Conservation (phyloP, 495 filamentous ascomycete species). For the Talaromyces trachyspermus region DNA sequence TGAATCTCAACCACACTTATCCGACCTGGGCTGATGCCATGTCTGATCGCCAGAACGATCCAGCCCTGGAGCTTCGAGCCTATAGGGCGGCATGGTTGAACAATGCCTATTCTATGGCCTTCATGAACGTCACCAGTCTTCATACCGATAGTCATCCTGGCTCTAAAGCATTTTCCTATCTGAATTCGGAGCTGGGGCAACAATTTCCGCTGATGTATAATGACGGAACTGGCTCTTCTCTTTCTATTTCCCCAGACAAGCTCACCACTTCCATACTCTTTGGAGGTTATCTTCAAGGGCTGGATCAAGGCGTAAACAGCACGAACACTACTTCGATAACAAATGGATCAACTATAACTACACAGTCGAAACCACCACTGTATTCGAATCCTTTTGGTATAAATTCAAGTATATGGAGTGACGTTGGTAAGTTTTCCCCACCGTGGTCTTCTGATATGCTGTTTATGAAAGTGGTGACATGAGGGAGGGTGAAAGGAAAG, state of each 20-base stretch:
- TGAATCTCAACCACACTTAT: slow-evolving; percentile 19
- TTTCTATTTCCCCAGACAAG: background rate
- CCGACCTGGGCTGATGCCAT: slow-evolving; percentile 9
- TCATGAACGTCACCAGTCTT: slow-evolving; percentile 17
- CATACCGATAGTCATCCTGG: background rate
- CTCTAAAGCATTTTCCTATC: slow-evolving; percentile 18
- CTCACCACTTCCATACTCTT: background rate
- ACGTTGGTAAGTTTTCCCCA: slow-evolving; percentile 16
- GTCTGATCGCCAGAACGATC: slow-evolving; percentile 20
- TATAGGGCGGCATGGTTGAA: slow-evolving; percentile 35
- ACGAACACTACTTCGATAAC: background rate
- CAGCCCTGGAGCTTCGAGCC: slow-evolving; percentile 23
- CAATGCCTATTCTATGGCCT: slow-evolving; percentile 25
- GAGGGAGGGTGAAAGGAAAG: background rate
- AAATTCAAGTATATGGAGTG: slow-evolving; percentile 14
- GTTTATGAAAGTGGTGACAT: background rate
- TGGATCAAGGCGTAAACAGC: background rate
- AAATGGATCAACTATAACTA: background rate
- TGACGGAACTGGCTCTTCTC: slow-evolving; percentile 4
- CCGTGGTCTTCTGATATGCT: background rate
- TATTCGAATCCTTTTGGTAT: slow-evolving; percentile 21
- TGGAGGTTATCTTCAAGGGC: background rate
- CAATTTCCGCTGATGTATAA: slow-evolving; percentile 13
- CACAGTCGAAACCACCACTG: background rate
- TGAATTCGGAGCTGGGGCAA: slow-evolving; percentile 25